A percentile compares a stretch with the other conserved stretches of the same genome.
These are phyloP conservation scores for Pseudogymnoascus sp. DNA, from an alignment of 2,329 filamentous ascomycete species.

Conservation along the genomic window DNA sequence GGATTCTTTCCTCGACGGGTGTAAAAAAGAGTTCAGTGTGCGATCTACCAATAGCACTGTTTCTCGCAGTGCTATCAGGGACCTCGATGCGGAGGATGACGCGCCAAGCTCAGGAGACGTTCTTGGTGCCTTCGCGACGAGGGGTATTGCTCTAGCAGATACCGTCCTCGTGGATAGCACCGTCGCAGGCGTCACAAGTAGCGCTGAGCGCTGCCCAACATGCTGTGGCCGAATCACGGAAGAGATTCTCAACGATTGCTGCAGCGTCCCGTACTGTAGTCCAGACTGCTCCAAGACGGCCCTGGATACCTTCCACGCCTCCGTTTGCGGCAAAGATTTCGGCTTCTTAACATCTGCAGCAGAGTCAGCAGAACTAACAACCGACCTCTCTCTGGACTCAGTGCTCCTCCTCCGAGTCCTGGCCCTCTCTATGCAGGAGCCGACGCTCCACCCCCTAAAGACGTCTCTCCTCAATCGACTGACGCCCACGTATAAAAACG, in stretches of 20 bases:
- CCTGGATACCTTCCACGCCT: slow-evolving; percentile 21
- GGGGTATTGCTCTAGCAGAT: slow-evolving; percentile 16
- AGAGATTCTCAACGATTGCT: slow-evolving; percentile 17
- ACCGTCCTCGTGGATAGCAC: slow-evolving; percentile 18
- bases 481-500: slow-evolving; percentile 22
- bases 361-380: slow-evolving; percentile 14
- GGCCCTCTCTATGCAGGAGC: slow-evolving; percentile 21
- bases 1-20: slow-evolving; percentile 15
- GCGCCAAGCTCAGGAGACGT: slow-evolving; percentile 18
- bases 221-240: slow-evolving; percentile 21
- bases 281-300: slow-evolving; percentile 21
- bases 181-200: slow-evolving; percentile 14
- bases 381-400: slow-evolving; percentile 21
- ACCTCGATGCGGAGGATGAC: slow-evolving; percentile 10
- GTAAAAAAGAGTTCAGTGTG: slow-evolving; percentile 18
- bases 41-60: slow-evolving; percentile 20
- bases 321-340: slow-evolving; percentile 25
- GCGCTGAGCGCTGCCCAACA: slow-evolving; percentile 16
- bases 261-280: slow-evolving; percentile 23
- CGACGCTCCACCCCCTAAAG: slow-evolving; percentile 20
- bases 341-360: slow-evolving; percentile 20
- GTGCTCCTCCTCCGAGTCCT: slow-evolving; percentile 25
- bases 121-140: slow-evolving; percentile 19
- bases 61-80: slow-evolving; percentile 19
- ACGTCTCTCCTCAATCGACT: slow-evolving; percentile 24